Conservation (phyloP, 345 rosid genomes). For the Eucalyptus tenuipes region DNA sequence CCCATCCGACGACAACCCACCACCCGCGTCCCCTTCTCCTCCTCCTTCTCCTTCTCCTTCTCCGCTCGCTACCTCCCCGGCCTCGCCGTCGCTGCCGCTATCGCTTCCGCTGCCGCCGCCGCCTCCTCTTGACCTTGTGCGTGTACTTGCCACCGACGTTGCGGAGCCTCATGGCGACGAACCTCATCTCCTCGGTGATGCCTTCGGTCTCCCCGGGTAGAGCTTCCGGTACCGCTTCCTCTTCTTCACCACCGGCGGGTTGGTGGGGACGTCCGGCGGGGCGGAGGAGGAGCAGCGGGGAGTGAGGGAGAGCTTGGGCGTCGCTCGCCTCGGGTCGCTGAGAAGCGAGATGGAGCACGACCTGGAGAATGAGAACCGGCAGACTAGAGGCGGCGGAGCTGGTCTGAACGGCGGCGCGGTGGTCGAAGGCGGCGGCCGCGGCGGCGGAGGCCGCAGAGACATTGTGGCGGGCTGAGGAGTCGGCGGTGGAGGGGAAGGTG, state of each 20-base stretch:
- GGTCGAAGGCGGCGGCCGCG: not conserved
- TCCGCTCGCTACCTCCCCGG: not conserved
- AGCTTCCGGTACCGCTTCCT: constrained; percentile 60
- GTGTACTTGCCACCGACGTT: constrained; percentile 44
- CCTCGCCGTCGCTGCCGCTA: not conserved
- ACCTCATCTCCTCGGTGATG: constrained; percentile 90
- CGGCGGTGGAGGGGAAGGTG: not conserved
- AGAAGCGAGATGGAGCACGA: not conserved
- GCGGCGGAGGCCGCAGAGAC: not conserved
- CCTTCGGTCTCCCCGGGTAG: constrained; percentile 73
- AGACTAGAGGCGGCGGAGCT: not conserved
- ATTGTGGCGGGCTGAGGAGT: not conserved
- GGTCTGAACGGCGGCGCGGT: not conserved
- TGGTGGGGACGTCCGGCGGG: not conserved
- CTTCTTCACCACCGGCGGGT: constrained; percentile 27
- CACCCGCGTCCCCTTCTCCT: not conserved
- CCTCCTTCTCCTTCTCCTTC: not conserved
- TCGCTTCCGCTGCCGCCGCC: not conserved
- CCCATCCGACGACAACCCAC: not conserved
- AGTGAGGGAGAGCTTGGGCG: not conserved
- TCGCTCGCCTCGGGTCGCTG: not conserved
- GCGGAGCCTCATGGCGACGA: constrained; percentile 87
- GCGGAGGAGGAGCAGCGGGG: not conserved
- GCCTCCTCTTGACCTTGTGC: not conserved
- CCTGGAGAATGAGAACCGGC: constrained; percentile 5